Conservation (phyloP, 2,329 filamentous ascomycete species). For the Cladosporium sphaerospermum region DNA sequence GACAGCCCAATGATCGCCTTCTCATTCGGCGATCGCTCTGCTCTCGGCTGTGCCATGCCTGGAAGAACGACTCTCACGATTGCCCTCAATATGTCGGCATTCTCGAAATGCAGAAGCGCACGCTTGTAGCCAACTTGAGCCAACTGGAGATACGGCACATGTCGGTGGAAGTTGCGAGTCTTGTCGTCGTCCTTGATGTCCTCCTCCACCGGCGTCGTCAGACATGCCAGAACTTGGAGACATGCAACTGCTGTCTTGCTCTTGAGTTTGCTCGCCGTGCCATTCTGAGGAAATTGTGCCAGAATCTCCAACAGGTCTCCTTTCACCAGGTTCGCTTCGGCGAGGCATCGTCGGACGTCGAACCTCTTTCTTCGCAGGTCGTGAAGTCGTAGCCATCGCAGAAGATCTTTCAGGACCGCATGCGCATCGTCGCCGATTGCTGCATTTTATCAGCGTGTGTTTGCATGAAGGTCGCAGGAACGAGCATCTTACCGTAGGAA, state of each 20-base stretch:
- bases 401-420: constrained; percentile 85
- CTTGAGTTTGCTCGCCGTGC: constrained; percentile 67
- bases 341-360: constrained; percentile 88
- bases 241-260: constrained; percentile 76
- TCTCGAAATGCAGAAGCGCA: constrained; percentile 76
- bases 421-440: constrained; percentile 86
- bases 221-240: constrained; percentile 80
- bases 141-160: constrained; percentile 81
- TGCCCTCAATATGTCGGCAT: constrained; percentile 69
- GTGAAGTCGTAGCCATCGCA: constrained; percentile 81
- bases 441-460: neutral
- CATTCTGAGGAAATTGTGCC: constrained; percentile 69
- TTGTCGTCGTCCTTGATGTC: constrained; percentile 64
- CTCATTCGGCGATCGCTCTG: constrained; percentile 71
- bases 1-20: constrained; percentile 89
- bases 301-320: constrained; percentile 88
- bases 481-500: constrained; percentile 48
- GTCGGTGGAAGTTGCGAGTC: constrained; percentile 87
- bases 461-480: neutral
- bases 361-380: constrained; percentile 80
- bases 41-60: constrained; percentile 71
- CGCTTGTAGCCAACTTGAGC: constrained; percentile 88
- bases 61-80: constrained; percentile 76
- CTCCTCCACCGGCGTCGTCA: constrained; percentile 85
- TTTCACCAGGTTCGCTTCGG: constrained; percentile 85